Evolutionary conservation across 2,329 filamentous ascomycete genomes (phyloP).

Genomic region (Aspergillus sojae): DNA sequence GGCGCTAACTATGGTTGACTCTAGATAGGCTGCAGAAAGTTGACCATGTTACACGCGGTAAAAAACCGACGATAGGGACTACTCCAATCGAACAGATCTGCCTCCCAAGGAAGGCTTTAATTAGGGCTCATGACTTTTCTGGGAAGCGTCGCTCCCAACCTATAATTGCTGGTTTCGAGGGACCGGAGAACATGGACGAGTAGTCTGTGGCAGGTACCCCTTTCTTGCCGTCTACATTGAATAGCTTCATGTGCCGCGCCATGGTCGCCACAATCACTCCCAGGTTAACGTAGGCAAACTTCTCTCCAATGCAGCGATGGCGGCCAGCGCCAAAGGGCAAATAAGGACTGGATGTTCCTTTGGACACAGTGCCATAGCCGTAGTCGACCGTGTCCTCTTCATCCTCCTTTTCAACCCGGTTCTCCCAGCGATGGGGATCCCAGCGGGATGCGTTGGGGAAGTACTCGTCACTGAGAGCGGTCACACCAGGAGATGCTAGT

Average conservation of each 20-base stretch:
- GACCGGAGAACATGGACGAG: constrained; percentile 35
- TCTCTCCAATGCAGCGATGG: constrained; percentile 75
- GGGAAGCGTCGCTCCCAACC: constrained; percentile 22
- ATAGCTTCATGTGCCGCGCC: constrained; percentile 63
- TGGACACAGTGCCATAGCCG: constrained; percentile 62
- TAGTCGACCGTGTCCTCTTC: constrained; percentile 63
- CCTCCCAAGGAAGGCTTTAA: neutral
- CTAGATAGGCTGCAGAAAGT: neutral
- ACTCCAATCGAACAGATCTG: neutral
- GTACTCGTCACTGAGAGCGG: constrained; percentile 57
- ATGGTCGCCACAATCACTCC: constrained; percentile 65
- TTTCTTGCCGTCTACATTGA: constrained; percentile 57
- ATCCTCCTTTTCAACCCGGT: constrained; percentile 37
- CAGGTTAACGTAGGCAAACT: constrained; percentile 73
- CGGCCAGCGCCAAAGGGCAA: constrained; percentile 73
- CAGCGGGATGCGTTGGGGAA: constrained; percentile 63
- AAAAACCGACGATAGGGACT: neutral
- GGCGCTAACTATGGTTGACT: too few relatives aligned
- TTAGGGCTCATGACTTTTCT: constrained; percentile 9
- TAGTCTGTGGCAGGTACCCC: constrained; percentile 68
- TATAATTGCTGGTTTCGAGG: constrained; percentile 22
- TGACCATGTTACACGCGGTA: neutral
- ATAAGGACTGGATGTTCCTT: constrained; percentile 65
- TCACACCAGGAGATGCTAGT: constrained; percentile 78
- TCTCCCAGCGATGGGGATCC: constrained; percentile 66